phyloP scores from a whole-genome alignment of 2,329 filamentous ascomycete species.

The Fusarium agapanthi region DNA sequence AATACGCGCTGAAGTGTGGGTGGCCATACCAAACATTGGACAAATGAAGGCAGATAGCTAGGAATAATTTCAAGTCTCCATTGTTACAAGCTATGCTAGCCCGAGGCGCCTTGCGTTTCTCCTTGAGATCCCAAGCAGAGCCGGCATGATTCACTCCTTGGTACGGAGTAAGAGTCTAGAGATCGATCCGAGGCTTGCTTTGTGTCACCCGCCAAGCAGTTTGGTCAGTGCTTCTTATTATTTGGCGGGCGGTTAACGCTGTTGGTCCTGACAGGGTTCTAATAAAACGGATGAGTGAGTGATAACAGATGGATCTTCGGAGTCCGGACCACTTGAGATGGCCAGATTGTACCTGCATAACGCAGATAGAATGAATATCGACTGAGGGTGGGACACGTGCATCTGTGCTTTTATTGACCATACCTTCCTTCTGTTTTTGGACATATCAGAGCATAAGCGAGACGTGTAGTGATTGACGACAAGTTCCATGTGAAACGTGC shows the following conservation, averaged over 20 bases:
- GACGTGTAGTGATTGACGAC: not conserved
- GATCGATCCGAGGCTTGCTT: constrained; percentile 9
- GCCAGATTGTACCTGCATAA: constrained; percentile 42
- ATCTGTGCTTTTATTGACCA: not conserved
- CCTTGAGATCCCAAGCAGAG: constrained; percentile 9
- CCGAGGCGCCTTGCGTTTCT: constrained; percentile 33
- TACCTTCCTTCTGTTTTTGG: constrained; percentile 25
- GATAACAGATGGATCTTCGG: constrained; percentile 35
- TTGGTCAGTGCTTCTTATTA: constrained; percentile 14
- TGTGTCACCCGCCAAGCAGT: constrained; percentile 8
- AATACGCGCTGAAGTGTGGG: constrained; percentile 14
- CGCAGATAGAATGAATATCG: constrained; percentile 23
- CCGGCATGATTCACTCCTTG: constrained; percentile 8
- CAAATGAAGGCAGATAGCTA: constrained; percentile 1
- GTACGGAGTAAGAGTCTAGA: not conserved
- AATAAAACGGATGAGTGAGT: constrained; percentile 10
- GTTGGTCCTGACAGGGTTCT: constrained; percentile 6
- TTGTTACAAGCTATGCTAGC: not conserved
- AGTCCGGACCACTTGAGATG: constrained; percentile 34
- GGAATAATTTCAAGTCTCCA: constrained; percentile 13
- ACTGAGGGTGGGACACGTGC: constrained; percentile 31
- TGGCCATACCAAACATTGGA: not conserved
- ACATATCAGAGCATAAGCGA: constrained; percentile 3
- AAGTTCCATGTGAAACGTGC: constrained; percentile 9
- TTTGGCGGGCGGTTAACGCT: constrained; percentile 24